Evolutionary conservation across 176 grass and related monocot species (phyloP), one percentile per base, ranked within the genome.

Genomic region (Oryza meyeriana): DNA sequence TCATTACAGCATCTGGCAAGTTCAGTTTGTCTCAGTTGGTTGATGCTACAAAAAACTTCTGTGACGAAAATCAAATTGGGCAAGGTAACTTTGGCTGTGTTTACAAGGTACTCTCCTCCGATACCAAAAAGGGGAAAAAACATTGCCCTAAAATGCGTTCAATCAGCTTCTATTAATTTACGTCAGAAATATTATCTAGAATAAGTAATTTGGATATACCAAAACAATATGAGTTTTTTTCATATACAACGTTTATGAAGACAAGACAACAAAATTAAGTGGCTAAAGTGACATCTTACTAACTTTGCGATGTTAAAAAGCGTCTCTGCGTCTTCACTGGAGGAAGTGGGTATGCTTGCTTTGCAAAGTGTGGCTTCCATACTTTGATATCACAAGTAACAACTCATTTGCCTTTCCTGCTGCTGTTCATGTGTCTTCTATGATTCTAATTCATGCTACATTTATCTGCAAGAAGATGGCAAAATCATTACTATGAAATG

Each of bases 41-140:
- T 18, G 74, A 34, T 77, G 83, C 83, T 77, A 85, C 83, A 59
- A 70, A 85, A 14, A 77, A 78, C 22, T 77, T 85, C 50, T 85
- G 48, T 1, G 8, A 11, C 8, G 52, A 24, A 42, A 77, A 85
- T 58, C 8, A 70, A 36, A 78, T 85, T 77, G 83, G 74, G 4
- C 35, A 70, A 85, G 83, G 83, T 35, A 34, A 8, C 74, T 77
- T 85, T 45, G 50, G 83, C 5, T 69, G 12, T 70, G 64, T 78
- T 70, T 85, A 85, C 74, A 85, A 85, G 83, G 83, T 85, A 75
- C 12, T 45, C 42, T 39, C 38, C 38, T 45, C 12, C 42, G 16
- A 45, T 45, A 45, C 38, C 38, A 39, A 8, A 39, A 39, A 39
- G 8, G 42, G 16, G 16, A 45, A 45, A 45, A 45, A 16, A 13